Evolutionary conservation across 805 yeast genomes (phyloP), one percentile per base, ranked within the genome.

Genomic region (Barnettozyma salicaria): DNA sequence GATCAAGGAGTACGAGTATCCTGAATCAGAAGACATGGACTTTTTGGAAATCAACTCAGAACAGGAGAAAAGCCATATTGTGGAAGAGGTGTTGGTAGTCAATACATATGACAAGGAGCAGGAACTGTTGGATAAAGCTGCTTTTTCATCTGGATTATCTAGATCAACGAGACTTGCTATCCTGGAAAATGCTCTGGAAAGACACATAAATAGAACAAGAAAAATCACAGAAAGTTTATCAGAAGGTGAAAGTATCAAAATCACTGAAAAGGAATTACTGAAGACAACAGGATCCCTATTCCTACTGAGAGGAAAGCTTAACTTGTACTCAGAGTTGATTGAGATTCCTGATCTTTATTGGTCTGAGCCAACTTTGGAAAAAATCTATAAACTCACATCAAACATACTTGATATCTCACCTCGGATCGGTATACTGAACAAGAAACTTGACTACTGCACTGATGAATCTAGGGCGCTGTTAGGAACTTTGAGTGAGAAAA

Each of bases 331-430:
- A 8, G 96, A 88, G 52, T 68, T 89, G 41, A 85, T 86, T 21
- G 96, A 88, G 49, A 86, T 94, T 0, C 97, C 97, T 0, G 97
- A 89, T 56, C 61, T 87, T 29, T 89, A 88, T 59, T 89, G 97
- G 97, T 74, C 86, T 31, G 96, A 88, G 53, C 95, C 96, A 1
- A 76, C 77, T 23, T 64, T 89, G 37, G 97, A 89, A 53, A 69
- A 70, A 37, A 76, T 87, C 8, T 89, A 86, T 58, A 73, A 78
- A 33, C 69, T 74, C 14, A 77, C 86, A 7, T 81, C 94, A 1
- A 72, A 72, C 32, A 74, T 74, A 17, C 64, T 89, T 39, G 97
- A 89, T 50, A 77, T 89, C 21, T 68, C 70, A 21, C 83, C 90
- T 6, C 67, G 97, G 43, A 83, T 88, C 32, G 67, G 76, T 21